Evolutionary conservation across 1,284 basidiomycete genomes (phyloP).

Genomic region (Filobasidium uniguttulatum): DNA sequence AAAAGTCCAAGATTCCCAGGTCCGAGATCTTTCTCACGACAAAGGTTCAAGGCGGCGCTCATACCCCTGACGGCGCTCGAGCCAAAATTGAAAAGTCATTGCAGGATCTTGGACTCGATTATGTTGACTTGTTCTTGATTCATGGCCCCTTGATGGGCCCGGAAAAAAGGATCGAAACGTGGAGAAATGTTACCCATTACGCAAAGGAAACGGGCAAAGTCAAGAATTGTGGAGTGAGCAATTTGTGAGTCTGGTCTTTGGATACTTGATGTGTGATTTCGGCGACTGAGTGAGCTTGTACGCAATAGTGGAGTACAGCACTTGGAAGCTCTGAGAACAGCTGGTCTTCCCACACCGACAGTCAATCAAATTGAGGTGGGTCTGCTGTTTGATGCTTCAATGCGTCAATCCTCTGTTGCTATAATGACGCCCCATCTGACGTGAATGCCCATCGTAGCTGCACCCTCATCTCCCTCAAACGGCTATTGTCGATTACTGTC

Average conservation of each 20-base stretch:
- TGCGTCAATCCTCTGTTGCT: not conserved
- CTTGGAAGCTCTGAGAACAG: constrained; percentile 10
- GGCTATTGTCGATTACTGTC: constrained; percentile 16
- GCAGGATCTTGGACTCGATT: constrained; percentile 14
- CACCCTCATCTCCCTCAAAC: constrained; percentile 18
- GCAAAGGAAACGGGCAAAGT: constrained; percentile 16
- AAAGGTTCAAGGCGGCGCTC: constrained; percentile 15
- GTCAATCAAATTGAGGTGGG: constrained; percentile 18
- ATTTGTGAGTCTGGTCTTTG: constrained; percentile 12
- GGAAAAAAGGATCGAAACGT: constrained; percentile 19
- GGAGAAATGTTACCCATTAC: constrained; percentile 20
- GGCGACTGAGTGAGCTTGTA: not conserved
- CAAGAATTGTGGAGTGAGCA: constrained; percentile 10
- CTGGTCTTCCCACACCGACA: constrained; percentile 10
- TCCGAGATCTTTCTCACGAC: constrained; percentile 16
- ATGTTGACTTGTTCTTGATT: constrained; percentile 25
- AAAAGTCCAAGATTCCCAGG: constrained; percentile 11
- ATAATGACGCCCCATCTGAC: not conserved
- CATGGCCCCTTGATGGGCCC: constrained; percentile 24
- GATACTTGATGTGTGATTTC: too few species aligned
- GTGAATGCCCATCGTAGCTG: constrained; percentile 5
- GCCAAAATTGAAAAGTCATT: constrained; percentile 16
- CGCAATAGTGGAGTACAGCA: constrained; percentile 13
- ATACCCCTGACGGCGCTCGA: constrained; percentile 12
- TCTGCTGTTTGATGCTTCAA: not conserved